Base-by-base conservation (phyloP, 768 basidiomycete species). In the Naematelia aurantialba region DNA sequence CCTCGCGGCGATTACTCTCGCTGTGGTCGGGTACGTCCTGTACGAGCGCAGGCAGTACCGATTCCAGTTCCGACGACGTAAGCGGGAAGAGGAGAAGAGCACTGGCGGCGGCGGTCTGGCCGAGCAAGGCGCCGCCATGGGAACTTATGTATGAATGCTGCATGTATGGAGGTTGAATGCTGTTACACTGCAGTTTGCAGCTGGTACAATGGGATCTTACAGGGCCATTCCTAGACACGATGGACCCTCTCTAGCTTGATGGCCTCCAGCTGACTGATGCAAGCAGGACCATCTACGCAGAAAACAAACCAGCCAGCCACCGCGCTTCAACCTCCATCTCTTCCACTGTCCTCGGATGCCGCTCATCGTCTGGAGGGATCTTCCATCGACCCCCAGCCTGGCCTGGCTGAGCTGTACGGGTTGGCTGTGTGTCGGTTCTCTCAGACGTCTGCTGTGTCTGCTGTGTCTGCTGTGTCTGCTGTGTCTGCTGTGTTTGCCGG, bases 1-100 rank as follows among this genome's bases (percentile, higher is more conserved):
- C 62, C 86, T 94, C 59, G 89, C 89, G 27, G 87, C 87, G 5
- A 86, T 92, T 67, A 87, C 87, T 17, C 75, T 94, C 65, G 84
- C 87, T 61, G 85, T 89, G 22, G 88, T 93, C 58, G 86, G 83
- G 52, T 79, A 90, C 75, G 89, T 92, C 63, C 90, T 89, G 4
- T 89, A 86, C 70, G 89, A 93, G 81, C 84, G 91, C 48, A 85
- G 89, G 24, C 88, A 87, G 77, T 89, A 89, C 73, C 86, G 89
- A 80, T 88, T 85, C 82, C 89, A 88, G 59, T 56, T 83, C 79
- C 52, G 73, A 30, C 29, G 34, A 34, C 52, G 72, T 11, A 70
- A 72, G 56, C 49, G 54, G 52, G 66, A 58, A 30, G 64, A 70
- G 44, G 56, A 59, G 45, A 62, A 34, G 13, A 31, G 34, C 42